These are phyloP conservation scores for Mortierella polycephala DNA, from an alignment of 371 early-diverging fungal species.

Conservation along the genomic window DNA sequence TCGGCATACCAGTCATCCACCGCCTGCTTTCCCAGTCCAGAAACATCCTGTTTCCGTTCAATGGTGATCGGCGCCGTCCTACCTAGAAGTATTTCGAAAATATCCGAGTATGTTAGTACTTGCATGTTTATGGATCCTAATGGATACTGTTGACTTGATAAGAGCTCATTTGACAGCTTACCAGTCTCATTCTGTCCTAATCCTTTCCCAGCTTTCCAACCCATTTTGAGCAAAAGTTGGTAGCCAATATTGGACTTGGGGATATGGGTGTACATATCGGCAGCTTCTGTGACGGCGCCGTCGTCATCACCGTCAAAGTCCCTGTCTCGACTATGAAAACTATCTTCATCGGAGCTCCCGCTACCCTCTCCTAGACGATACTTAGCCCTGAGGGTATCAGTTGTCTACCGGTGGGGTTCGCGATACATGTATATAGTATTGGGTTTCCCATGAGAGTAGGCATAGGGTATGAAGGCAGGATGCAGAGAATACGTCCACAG, in stretches of 20 bases:
- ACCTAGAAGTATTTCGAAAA: slow-evolving; percentile 56
- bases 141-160: neutral
- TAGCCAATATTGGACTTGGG: slow-evolving; percentile 71
- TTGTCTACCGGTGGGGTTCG: slow-evolving; percentile 9
- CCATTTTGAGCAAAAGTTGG: slow-evolving; percentile 72
- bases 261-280: slow-evolving; percentile 66
- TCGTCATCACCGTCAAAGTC: slow-evolving; percentile 13
- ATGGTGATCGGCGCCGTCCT: slow-evolving; percentile 75
- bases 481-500: neutral
- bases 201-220: slow-evolving; percentile 78
- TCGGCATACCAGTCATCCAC: slow-evolving; percentile 63
- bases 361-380: slow-evolving; percentile 13
- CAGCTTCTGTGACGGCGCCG: slow-evolving; percentile 37
- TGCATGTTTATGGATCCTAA: neutral
- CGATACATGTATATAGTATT: neutral
- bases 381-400: slow-evolving; percentile 36
- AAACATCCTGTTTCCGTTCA: slow-evolving; percentile 59
- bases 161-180: neutral
- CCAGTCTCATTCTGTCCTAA: slow-evolving; percentile 65
- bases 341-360: slow-evolving; percentile 25
- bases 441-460: neutral
- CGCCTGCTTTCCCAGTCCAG: slow-evolving; percentile 74
- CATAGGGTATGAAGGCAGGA: neutral
- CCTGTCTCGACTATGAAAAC: slow-evolving; percentile 5
- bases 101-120: neutral